Base-by-base conservation (phyloP, 208 protist species). In the Balamuthia mandrillaris region DNA sequence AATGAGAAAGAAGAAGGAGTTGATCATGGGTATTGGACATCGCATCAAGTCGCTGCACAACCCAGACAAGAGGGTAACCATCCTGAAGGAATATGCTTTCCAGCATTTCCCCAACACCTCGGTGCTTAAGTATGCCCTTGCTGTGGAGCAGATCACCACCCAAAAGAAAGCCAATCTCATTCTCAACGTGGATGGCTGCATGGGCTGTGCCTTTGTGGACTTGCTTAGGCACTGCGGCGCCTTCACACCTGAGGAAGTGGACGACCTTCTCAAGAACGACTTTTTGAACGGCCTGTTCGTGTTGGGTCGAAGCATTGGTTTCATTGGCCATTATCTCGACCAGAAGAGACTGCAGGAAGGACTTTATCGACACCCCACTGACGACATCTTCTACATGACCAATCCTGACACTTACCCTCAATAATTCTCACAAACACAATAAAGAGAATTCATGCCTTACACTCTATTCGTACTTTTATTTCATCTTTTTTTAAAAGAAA, bases 311-410 rank as follows among this genome's bases (percentile, higher is more conserved):
- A 92, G 88, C 61, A 91, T 94, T 35, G 95, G 95, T 72, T 93
- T 96, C 58, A 95, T 96, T 58, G 95, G 95, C n/a, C 95, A 96
- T 85, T 94, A 78, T 56, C 60, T 96, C 29, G 95, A 96, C 78
- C 95, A 96, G 90, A 94, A 92, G 85, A 78, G 95, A n/a, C 88
- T 96, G 35, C 93, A 94, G 86, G 94, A 96, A 68, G 81, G 72
- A 29, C 86, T 96, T 9, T 96, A 96, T 87, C 88, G 94, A 41
- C 94, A 96, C 88, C 63, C 63, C n/a, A 72, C 63, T 4, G 63
- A 72, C 39, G 63, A 72, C 63, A 72, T 72, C 63, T 72, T 72
- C 63, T 72, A 72, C 63, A 72, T 72, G 63, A 72, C 63, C 63
- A 49, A 35, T 18, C 49, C 63, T 18, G 63, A 42, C 14, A 21